Percentiles rank a stretch among this genome's conserved stretches.
Conservation (phyloP, 176 grass and related monocot species). For the Avena insularis region DNA sequence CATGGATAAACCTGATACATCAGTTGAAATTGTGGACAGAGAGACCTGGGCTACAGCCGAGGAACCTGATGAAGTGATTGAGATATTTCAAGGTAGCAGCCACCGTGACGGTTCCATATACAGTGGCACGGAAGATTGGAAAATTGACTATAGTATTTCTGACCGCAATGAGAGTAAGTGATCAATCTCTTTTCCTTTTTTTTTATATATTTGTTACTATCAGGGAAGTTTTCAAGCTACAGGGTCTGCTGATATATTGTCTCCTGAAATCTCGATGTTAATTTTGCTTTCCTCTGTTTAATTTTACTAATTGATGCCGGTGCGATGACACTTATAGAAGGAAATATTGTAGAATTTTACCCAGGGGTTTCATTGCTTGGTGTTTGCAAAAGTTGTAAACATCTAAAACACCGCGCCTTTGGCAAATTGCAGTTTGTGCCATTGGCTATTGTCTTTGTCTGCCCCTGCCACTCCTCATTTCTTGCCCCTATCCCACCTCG, state of each 20-base stretch:
- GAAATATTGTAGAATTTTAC: neutral
- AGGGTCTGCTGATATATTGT: neutral
- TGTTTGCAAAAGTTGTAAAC: conserved; percentile 12
- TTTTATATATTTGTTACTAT: neutral
- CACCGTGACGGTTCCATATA: neutral
- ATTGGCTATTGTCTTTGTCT: neutral
- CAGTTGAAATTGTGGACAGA: no score
- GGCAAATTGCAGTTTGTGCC: neutral
- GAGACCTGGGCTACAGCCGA: neutral
- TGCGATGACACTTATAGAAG: neutral
- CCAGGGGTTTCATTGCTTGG: neutral
- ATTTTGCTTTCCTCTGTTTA: neutral
- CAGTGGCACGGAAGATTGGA: neutral
- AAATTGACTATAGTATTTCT: neutral
- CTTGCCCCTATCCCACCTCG: neutral
- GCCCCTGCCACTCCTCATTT: neutral
- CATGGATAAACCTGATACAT: neutral
- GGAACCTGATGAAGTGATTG: neutral
- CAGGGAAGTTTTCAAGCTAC: neutral
- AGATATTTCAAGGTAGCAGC: neutral
- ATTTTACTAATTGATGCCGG: neutral
- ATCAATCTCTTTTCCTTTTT: neutral
- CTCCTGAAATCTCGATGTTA: neutral
- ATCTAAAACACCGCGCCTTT: neutral
- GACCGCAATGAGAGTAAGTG: neutral